Percentiles rank a stretch among this genome's conserved stretches.
Conservation (phyloP, 345 rosid species). For the Populus tremula region DNA sequence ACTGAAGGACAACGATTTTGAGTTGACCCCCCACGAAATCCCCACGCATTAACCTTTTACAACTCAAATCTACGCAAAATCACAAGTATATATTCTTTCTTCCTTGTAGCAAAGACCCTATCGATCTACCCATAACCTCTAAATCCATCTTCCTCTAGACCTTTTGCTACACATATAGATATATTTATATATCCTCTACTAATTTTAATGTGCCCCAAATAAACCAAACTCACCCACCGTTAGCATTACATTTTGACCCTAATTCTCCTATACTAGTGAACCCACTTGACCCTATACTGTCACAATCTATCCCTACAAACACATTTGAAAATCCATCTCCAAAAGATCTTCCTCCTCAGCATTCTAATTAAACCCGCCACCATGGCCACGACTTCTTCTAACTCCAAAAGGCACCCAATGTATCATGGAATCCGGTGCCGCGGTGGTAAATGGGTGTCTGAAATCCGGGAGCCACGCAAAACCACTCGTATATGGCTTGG, state of each 20-base stretch:
- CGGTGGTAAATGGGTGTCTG: conserved; percentile 87
- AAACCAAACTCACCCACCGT: conserved; percentile 21
- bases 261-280: not conserved
- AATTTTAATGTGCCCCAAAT: conserved; percentile 19
- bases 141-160: not conserved
- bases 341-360: not conserved
- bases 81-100: conserved; percentile 1
- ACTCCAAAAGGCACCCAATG: conserved; percentile 43
- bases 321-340: conserved; percentile 31
- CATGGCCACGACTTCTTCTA: conserved; percentile 15
- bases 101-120: not conserved
- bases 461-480: conserved; percentile 86
- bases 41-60: conserved; percentile 44
- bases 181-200: not conserved
- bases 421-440: conserved; percentile 75
- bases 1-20: conserved; percentile 10
- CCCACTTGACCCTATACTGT: conserved; percentile 14
- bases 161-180: not conserved
- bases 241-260: conserved; percentile 23
- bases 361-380: not conserved
- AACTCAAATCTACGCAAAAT: not conserved
- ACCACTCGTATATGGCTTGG: conserved; percentile 92
- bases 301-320: conserved; percentile 17
- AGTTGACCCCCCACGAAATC: conserved; percentile 36
- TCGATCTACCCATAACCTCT: not conserved